A percentile compares a stretch with the other conserved stretches of the same genome.
Conservation (phyloP, 306 rosid genomes). For the Leucaena leucocephala region DNA sequence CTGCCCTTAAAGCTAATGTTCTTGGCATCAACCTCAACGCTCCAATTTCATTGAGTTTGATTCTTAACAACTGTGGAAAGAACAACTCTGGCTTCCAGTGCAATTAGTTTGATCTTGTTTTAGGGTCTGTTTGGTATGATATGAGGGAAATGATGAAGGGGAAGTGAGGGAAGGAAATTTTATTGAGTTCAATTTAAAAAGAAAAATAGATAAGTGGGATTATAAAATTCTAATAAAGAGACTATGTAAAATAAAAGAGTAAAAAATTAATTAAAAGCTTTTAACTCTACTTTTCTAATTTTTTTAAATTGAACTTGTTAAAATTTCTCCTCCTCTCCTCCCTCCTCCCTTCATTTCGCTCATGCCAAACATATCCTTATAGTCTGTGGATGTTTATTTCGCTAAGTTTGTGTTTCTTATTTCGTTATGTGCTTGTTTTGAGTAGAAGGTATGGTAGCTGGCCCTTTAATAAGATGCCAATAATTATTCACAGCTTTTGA, state of each 20-base stretch:
- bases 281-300: no score
- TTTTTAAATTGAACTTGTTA: no score
- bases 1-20: constrained; percentile 46
- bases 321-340: no score
- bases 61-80: constrained; percentile 63
- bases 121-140: no score
- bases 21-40: constrained; percentile 56
- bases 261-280: no score
- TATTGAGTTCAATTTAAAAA: no score
- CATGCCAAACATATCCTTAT: no score
- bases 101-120: not conserved
- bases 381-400: not conserved
- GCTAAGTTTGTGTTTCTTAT: not conserved
- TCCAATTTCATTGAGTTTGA: constrained; percentile 54
- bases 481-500: not conserved
- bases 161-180: not conserved
- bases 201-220: no score
- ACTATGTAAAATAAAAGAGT: no score
- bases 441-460: not conserved
- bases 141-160: no score
- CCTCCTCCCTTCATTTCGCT: no score
- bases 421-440: not conserved
- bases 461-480: not conserved
- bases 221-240: no score
- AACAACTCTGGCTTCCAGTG: constrained; percentile 35